Conservation (phyloP, 2,329 filamentous ascomycete genomes). For the Penicillium expansum region DNA sequence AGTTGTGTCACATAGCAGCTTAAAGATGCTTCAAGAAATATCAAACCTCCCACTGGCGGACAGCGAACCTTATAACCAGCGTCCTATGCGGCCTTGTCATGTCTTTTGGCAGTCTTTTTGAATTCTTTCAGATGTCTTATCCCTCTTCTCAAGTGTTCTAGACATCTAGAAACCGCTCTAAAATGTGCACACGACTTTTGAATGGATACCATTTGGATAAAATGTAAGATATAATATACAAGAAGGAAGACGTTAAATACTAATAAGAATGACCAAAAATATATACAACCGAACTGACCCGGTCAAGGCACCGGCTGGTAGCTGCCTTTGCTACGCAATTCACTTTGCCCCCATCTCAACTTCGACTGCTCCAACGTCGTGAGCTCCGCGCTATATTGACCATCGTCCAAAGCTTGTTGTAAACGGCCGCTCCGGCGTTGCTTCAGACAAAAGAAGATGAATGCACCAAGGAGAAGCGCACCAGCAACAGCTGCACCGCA, state of each 20-base stretch:
- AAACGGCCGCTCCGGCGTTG: conserved; percentile 15
- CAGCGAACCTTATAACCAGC: neutral
- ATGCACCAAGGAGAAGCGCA: conserved; percentile 4
- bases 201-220: neutral
- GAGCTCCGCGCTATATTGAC: conserved; percentile 7
- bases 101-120: neutral
- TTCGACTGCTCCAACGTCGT: conserved; percentile 6
- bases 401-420: conserved; percentile 14
- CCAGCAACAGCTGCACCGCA: conserved; percentile 4
- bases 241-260: neutral
- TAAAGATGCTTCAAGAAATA: neutral
- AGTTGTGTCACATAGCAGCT: no score
- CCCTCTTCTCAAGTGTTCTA: no score
- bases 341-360: conserved; percentile 14
- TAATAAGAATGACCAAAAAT: no score
- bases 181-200: no score
- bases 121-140: no score
- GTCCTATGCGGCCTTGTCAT: neutral
- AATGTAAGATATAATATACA: neutral
- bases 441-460: conserved; percentile 10
- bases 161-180: no score
- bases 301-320: conserved; percentile 12
- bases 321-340: conserved; percentile 10
- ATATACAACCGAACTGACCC: neutral
- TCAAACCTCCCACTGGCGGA: neutral